Evolutionary conservation across 257 asterid species (phyloP), one percentile per base, ranked within the genome.

Genomic region (Jaltomata sinuosa): DNA sequence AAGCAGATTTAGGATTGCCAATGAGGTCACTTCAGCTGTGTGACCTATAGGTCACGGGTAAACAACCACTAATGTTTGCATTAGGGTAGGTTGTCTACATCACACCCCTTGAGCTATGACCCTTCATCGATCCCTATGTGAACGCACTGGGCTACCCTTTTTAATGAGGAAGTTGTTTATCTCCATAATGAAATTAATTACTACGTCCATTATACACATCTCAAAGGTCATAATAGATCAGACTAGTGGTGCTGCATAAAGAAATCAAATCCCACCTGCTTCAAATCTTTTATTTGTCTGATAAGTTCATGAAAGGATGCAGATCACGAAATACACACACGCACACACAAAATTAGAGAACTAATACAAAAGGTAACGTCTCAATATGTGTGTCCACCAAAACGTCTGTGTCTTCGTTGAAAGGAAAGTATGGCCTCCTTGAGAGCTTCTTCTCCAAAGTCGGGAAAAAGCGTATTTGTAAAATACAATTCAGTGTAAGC

Each of bases 381-480:
- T 69, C 79, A 69, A 21, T 68, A 69, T 69, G 79, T 69, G 18
- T 69, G 79, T 38, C 53, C 71, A 29, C 40, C 71, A 29, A 62
- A 78, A 78, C 83, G 64, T 53, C 82, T 78, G 12, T 78, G 59
- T 50, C 82, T 78, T 31, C 12, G 47, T n/a, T 79, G 83, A 52
- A 84, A 77, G 3, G 77, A 84, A 45, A 54, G 57, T 49, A 84
- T 40, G 68, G 86, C 89, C 12, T 57, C 82, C 31, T 32, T 29
- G 25, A 89, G 25, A 80, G 68, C 83, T 18, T 12, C 47, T 81
- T 84, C 91, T 45, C 69, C 82, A 31, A 67, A 83, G 4, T 84
- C 87, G 1, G 84, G 84, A 22, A 49, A 53, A 0, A 19, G 62
- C 0, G 57, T 72, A 3, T 85, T 32, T 1, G 40, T 71, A n/a